Base-by-base conservation (phyloP, 225 moss, liverwort and hornwort genomes). In the Thuidium tamariscinum region DNA sequence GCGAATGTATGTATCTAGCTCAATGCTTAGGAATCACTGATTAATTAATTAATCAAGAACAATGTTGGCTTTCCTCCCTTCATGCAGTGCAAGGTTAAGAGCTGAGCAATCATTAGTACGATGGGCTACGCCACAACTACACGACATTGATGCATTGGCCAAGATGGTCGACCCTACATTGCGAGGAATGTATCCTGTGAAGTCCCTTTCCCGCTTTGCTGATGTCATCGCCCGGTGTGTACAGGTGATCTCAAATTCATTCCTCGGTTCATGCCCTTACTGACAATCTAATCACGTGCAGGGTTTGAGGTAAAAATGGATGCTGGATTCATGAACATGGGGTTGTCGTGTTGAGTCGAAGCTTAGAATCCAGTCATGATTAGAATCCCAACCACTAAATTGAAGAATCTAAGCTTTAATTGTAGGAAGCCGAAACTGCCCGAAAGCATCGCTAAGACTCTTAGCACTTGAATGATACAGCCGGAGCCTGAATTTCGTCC, bases 91-190 rank as follows among this genome's bases (percentile, higher is more conserved):
- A 83, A 91, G 95, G 84, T n/a, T 84, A 78, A 88, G 94, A 93
- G 73, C 89, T 64, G 95, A 96, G 83, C 94, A 95, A 64, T 94
- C 95, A 60, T 82, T 96, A 63, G 95, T 96, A 75, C 89, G 95
- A 85, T 96, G 95, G 95, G 95, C 95, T n/a, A 96, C 93, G 54
- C 95, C 95, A 69, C 95, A 96, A 86, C 94, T 96, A 67, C 93
- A 94, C 84, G 95, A 95, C 85, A 96, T 96, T 73, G 95, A 96
- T 91, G 95, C 95, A 30, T 88, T 96, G 75, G 90, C 92, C n/a
- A 93, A 90, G 91, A 96, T 96, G 94, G 95, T 94, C 70, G 95
- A 96, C 72, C 95, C 95, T 82, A 92, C 92, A 61, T 88, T 96
- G 93, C 92, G 91, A 42, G 95, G 95, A 82, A 94, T 95, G 57